Evolutionary conservation across 768 basidiomycete genomes (phyloP).

Genomic region (Rhizopogon vesiculosus): DNA sequence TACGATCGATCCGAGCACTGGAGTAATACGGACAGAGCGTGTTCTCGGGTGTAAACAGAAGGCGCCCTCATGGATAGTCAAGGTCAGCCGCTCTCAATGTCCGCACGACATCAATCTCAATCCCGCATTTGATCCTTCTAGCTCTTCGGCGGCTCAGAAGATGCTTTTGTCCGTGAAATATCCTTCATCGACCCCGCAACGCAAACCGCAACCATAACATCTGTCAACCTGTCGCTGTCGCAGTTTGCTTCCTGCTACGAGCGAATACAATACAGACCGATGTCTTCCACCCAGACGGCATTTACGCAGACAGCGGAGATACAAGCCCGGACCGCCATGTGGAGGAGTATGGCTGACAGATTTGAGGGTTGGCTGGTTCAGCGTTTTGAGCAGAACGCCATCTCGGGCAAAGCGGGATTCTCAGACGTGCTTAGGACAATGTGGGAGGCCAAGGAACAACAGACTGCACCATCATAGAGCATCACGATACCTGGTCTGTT

Average conservation of each 20-base stretch:
- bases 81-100: conserved; percentile 46
- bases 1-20: conserved; percentile 75
- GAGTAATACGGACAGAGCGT: conserved; percentile 88
- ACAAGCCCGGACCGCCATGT: conserved; percentile 74
- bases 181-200: conserved; percentile 86
- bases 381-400: conserved; percentile 90
- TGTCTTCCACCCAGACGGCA: conserved; percentile 54
- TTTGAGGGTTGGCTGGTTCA: conserved; percentile 85
- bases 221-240: conserved; percentile 91
- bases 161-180: conserved; percentile 92
- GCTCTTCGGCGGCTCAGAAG: conserved; percentile 91
- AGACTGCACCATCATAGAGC: conserved; percentile 27
- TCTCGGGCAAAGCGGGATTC: conserved; percentile 83
- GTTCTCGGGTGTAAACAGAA: conserved; percentile 91
- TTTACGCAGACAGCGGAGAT: conserved; percentile 93
- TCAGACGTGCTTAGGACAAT: conserved; percentile 80
- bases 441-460: conserved; percentile 66
- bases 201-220: conserved; percentile 79
- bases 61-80: conserved; percentile 88
- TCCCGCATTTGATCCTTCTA: conserved; percentile 22
- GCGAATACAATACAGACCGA: conserved; percentile 80
- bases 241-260: conserved; percentile 93
- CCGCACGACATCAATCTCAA: conserved; percentile 1
- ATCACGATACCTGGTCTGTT: conserved; percentile 1
- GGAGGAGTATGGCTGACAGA: conserved; percentile 77